Conservation (phyloP, 1,139 yeast species). For the Suhomyces kunorum region DNA sequence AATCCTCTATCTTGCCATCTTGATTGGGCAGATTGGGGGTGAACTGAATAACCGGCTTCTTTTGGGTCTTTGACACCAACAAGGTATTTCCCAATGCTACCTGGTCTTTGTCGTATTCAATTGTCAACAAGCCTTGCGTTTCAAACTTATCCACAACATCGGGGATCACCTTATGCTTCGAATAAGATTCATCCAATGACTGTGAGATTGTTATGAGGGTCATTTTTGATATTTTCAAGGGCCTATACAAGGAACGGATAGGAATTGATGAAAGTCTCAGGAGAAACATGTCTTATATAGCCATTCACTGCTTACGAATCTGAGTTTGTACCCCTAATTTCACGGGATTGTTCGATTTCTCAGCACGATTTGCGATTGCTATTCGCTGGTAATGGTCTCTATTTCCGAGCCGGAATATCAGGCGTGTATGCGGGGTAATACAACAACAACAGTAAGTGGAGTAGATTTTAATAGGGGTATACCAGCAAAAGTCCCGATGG, state of each 20-base stretch:
- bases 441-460: too few relatives aligned
- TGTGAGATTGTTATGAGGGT: constrained; percentile 61
- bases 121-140: constrained; percentile 48
- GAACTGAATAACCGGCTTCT: constrained; percentile 63
- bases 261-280: not conserved
- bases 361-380: not conserved
- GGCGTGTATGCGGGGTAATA: not conserved
- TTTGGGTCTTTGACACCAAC: constrained; percentile 63
- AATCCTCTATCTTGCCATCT: constrained; percentile 39
- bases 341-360: not conserved
- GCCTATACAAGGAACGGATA: not conserved
- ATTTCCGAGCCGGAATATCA: not conserved
- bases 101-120: constrained; percentile 54
- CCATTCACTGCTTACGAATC: too few relatives aligned
- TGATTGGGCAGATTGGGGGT: constrained; percentile 51
- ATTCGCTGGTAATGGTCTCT: not conserved
- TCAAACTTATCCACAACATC: constrained; percentile 56
- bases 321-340: not conserved
- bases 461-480: too few relatives aligned
- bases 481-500: too few relatives aligned
- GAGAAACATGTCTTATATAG: not conserved
- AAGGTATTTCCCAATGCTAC: constrained; percentile 83
- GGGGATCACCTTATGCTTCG: constrained; percentile 62
- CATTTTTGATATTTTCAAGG: constrained; percentile 23
- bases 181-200: constrained; percentile 60